Evolutionary conservation across 2,329 filamentous ascomycete genomes (phyloP), one percentile per base, ranked within the genome.

Genomic region (Trichoderma endophyticum): DNA sequence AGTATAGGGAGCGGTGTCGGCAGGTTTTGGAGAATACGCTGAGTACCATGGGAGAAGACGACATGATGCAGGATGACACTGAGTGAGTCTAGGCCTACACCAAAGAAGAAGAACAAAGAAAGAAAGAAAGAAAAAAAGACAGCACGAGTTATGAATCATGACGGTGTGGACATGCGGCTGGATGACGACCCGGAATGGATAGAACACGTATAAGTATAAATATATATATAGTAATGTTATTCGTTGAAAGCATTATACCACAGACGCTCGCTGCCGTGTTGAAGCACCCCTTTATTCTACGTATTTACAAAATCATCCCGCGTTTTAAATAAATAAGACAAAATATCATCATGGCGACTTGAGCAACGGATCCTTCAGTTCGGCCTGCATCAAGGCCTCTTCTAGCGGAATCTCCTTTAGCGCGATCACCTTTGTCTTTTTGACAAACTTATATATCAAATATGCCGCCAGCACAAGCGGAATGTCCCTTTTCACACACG

Each of bases 371-470:
- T 72, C 62, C 48, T 71, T 67, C 6, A 48, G 43, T 3, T 73
- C 72, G 3, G 72, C 72, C 54, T 87, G 85, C 21, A 84, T 81
- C 3, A 91, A 82, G 0, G 87, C 88, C 9, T 85, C 84, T 1
- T 80, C 77, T 0, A 91, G 79, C 0, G 88, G 86, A 48, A 91
- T 85, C 5, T 84, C 82, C 12, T 83, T 79, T 5, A 90, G 78
- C 0, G 84, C 78, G 8, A 88, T 81, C 11, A 88, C 77, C 70
- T 86, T 87, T 0, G 91, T 91, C 74, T 88, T 86, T 78, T 91
- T 92, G 77, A 87, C 81, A 43, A 90, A 79, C 79, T 93, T 93
- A 88, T 90, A 93, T 60, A 88, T 84, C 14, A 86, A 73, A 75
- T 87, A 93, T 9, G 87, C 86, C 9, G 77, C 78, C 1, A 87